These are phyloP conservation scores for Gossypium lobatum DNA, from an alignment of 441 rosid genomes.

Conservation along the genomic window DNA sequence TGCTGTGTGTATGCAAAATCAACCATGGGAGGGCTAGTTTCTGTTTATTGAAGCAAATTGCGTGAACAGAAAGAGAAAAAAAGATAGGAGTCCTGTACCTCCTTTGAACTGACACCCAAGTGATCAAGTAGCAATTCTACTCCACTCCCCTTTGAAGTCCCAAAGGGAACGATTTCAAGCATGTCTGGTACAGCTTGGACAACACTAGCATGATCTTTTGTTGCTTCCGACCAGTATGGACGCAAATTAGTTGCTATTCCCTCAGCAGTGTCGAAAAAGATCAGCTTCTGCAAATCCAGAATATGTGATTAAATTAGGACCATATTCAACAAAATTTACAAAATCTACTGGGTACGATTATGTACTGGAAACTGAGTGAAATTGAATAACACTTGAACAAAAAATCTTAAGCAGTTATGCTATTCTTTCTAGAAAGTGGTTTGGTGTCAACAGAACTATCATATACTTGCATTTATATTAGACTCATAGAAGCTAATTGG, in stretches of 20 bases:
- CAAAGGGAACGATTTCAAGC: conserved; percentile 80
- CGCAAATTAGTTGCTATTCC: conserved; percentile 56
- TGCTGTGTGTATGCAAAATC: neutral
- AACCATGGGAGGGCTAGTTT: neutral
- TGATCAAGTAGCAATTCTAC: conserved; percentile 69
- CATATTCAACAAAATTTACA: neutral
- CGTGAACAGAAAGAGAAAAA: neutral
- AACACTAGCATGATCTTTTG: conserved; percentile 50
- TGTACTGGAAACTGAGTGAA: neutral
- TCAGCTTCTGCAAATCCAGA: conserved; percentile 55
- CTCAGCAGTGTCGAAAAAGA: conserved; percentile 69
- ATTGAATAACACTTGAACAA: neutral
- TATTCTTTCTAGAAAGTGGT: neutral
- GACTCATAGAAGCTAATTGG: neutral
- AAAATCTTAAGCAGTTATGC: neutral
- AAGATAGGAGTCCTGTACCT: conserved; percentile 35
- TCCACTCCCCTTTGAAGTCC: conserved; percentile 84
- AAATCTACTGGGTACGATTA: neutral
- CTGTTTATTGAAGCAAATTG: neutral
- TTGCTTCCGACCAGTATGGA: conserved; percentile 85
- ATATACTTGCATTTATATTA: neutral
- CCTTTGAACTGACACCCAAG: conserved; percentile 54
- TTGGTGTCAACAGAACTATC: neutral
- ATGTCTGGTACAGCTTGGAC: conserved; percentile 82
- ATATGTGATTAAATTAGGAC: neutral